Percentiles rank a stretch among this genome's conserved stretches.
phyloP scores from a whole-genome alignment of 2,329 filamentous ascomycete species.

The Teratosphaeria destructans region DNA sequence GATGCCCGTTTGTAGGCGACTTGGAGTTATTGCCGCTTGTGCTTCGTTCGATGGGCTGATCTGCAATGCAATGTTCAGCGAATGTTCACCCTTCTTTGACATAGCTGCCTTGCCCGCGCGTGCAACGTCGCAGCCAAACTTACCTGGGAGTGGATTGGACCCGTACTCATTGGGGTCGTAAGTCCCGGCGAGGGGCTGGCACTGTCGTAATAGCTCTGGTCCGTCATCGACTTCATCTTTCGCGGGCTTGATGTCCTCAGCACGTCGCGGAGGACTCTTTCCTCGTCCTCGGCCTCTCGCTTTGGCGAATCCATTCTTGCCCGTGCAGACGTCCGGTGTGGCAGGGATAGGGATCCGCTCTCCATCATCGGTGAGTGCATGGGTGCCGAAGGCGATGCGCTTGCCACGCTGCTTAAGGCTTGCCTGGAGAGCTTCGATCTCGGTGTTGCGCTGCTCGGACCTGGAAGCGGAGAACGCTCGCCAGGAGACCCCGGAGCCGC shows the following conservation, averaged over 20 bases:
- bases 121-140: constrained; percentile 3
- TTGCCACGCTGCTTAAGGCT: constrained; percentile 23
- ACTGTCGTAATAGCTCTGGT: constrained; percentile 4
- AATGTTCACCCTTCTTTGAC: background rate
- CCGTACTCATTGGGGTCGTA: constrained; percentile 19
- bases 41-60: constrained; percentile 14
- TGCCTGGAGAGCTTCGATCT: constrained; percentile 24
- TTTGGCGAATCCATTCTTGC: constrained; percentile 5
- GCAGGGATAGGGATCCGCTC: constrained; percentile 18
- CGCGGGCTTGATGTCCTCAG: constrained; percentile 17
- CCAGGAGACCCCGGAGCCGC: constrained; percentile 25
- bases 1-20: constrained; percentile 6
- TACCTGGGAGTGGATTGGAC: constrained; percentile 24
- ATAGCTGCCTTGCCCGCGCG: background rate
- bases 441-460: constrained; percentile 22
- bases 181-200: constrained; percentile 1
- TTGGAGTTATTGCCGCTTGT: constrained; percentile 8
- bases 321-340: constrained; percentile 8
- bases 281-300: constrained; percentile 6
- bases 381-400: constrained; percentile 23
- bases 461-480: constrained; percentile 24
- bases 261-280: constrained; percentile 22
- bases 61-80: constrained; percentile 11
- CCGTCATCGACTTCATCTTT: constrained; percentile 20
- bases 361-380: constrained; percentile 25